Conservation (phyloP, 2,329 filamentous ascomycete species). For the Arthroderma uncinatum region DNA sequence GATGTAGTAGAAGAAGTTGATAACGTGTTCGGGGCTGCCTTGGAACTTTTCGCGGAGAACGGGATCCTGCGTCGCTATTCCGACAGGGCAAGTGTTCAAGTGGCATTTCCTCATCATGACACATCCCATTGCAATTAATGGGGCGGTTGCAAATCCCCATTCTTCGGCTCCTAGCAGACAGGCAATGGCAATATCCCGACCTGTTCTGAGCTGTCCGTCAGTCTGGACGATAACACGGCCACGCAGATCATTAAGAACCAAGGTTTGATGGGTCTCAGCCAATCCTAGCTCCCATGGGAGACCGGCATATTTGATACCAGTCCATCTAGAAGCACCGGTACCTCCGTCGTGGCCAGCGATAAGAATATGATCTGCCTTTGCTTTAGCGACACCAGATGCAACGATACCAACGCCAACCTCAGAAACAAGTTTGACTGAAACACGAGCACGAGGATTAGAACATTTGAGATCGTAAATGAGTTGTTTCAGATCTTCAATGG, state of each 20-base stretch:
- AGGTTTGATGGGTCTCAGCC: constrained; percentile 90
- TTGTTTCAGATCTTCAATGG: constrained; percentile 95
- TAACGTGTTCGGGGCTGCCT: constrained; percentile 88
- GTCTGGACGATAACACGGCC: constrained; percentile 94
- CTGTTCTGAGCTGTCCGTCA: constrained; percentile 85
- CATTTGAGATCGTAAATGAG: constrained; percentile 97
- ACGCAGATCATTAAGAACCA: constrained; percentile 90
- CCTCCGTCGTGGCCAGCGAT: constrained; percentile 96
- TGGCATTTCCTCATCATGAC: constrained; percentile 84
- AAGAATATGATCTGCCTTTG: constrained; percentile 90
- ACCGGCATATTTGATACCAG: constrained; percentile 96
- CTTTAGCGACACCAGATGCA: constrained; percentile 92
- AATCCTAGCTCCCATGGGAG: constrained; percentile 94
- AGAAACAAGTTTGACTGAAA: constrained; percentile 95
- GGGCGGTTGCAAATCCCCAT: constrained; percentile 91
- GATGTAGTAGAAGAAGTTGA: constrained; percentile 98
- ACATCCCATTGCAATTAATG: constrained; percentile 91
- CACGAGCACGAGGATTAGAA: constrained; percentile 78
- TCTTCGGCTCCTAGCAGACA: constrained; percentile 95
- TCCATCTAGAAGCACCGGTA: constrained; percentile 94
- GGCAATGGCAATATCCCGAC: constrained; percentile 85
- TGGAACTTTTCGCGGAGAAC: constrained; percentile 86
- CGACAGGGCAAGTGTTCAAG: constrained; percentile 72
- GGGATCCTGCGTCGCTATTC: constrained; percentile 93
- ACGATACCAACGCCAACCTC: constrained; percentile 97